Conservation (phyloP, 164 flowering plant genomes). For the Vitis amurensis region DNA sequence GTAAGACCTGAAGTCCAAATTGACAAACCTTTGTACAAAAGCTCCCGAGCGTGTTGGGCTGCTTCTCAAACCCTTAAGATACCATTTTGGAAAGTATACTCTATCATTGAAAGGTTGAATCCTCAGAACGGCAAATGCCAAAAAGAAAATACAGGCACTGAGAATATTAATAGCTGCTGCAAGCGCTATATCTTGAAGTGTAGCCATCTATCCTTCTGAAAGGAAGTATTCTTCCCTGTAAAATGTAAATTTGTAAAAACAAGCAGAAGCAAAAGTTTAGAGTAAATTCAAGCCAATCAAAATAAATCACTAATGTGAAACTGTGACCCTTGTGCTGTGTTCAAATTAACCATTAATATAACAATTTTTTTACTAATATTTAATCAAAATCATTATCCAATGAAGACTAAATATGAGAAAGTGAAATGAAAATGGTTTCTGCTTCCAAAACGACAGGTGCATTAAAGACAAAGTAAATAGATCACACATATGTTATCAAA, state of each 20-base stretch:
- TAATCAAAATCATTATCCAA: too few relatives aligned
- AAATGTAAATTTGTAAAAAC: background rate
- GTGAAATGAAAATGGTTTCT: too few relatives aligned
- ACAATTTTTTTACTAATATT: too few relatives aligned
- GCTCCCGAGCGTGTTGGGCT: constrained; percentile 51
- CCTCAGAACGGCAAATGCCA: constrained; percentile 62
- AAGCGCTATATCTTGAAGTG: constrained; percentile 50
- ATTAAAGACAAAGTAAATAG: too few relatives aligned
- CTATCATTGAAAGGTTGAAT: constrained; percentile 75
- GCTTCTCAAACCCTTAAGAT: constrained; percentile 57
- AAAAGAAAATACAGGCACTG: constrained; percentile 48
- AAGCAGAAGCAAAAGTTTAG: background rate
- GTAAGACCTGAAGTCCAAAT: constrained; percentile 60
- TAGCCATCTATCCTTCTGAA: constrained; percentile 47
- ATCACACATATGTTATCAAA: too few relatives aligned
- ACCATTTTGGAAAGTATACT: constrained; percentile 77
- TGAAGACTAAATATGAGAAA: too few relatives aligned
- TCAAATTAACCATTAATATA: too few relatives aligned
- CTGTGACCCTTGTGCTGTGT: too few relatives aligned
- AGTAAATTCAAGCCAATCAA: background rate
- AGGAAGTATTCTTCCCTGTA: constrained; percentile 1
- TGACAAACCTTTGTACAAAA: constrained; percentile 48
- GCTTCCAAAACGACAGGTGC: too few relatives aligned
- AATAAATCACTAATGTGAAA: too few relatives aligned
- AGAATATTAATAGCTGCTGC: constrained; percentile 58